phyloP scores from a whole-genome alignment of 345 rosid species.

The Lenwebbia sp. region DNA sequence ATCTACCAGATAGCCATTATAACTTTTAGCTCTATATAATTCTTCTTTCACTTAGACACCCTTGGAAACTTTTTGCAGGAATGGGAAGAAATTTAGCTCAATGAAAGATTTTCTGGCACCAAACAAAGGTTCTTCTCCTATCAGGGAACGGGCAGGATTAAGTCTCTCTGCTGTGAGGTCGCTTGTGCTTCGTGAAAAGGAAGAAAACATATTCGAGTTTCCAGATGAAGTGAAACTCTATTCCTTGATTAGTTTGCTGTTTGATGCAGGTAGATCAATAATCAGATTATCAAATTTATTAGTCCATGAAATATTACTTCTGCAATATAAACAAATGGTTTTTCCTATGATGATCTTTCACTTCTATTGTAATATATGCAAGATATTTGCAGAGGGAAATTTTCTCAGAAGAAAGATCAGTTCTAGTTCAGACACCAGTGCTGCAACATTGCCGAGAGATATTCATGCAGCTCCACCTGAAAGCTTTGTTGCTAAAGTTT shows the following conservation, averaged over 20 bases:
- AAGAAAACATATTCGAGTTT: constrained; percentile 51
- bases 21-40: not conserved
- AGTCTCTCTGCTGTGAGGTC: constrained; percentile 85
- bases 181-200: constrained; percentile 88
- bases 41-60: not conserved
- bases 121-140: constrained; percentile 73
- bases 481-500: constrained; percentile 67
- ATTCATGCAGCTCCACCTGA: constrained; percentile 81
- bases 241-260: constrained; percentile 41
- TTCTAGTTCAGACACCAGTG: constrained; percentile 32
- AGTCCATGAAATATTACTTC: not conserved
- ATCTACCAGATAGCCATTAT: not conserved
- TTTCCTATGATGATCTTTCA: constrained; percentile 40
- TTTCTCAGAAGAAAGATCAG: constrained; percentile 63
- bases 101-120: constrained; percentile 72
- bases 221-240: constrained; percentile 58
- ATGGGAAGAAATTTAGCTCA: constrained; percentile 57
- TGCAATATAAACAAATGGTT: not conserved
- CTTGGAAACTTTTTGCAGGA: constrained; percentile 26
- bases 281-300: not conserved
- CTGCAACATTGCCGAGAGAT: constrained; percentile 49
- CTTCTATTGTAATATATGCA: constrained; percentile 55
- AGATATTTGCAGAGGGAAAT: constrained; percentile 68
- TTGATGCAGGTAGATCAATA: constrained; percentile 54
- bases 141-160: constrained; percentile 67